A percentile compares a stretch with the other conserved stretches of the same genome.
phyloP scores from a whole-genome alignment of 345 rosid species.

The Linum usitatissimum region DNA sequence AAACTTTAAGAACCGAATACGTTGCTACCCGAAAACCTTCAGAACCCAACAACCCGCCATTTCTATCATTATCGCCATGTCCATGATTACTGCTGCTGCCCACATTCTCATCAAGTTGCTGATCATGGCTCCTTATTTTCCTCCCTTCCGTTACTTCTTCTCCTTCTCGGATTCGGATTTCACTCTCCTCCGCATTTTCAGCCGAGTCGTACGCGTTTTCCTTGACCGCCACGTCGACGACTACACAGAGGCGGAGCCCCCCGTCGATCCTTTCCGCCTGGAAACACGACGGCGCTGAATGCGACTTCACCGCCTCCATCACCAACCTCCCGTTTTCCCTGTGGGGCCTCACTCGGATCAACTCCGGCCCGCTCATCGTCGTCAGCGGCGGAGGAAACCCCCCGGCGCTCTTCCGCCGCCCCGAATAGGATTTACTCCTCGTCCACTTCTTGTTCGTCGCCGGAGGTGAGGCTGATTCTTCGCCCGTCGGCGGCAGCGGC shows the following conservation, averaged over 20 bases:
- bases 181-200: too few species aligned
- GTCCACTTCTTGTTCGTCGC: background rate
- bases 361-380: background rate
- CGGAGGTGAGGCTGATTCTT: background rate
- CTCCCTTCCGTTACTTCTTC: too few species aligned
- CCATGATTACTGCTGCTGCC: too few species aligned
- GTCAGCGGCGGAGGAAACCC: slow-evolving; percentile 5
- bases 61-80: too few species aligned
- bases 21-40: too few species aligned
- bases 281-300: background rate
- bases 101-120: too few species aligned
- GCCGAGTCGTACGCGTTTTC: too few species aligned
- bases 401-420: background rate
- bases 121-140: too few species aligned
- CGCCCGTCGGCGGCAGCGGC: background rate
- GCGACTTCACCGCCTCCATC: slow-evolving; percentile 1
- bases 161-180: too few species aligned
- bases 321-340: slow-evolving; percentile 3
- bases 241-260: background rate
- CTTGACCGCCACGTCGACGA: background rate
- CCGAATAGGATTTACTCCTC: too few species aligned
- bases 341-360: background rate
- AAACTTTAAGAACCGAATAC: too few species aligned
- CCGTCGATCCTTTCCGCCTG: slow-evolving; percentile 4
- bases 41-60: too few species aligned